Evolutionary conservation across 805 yeast species (phyloP).

Genomic region (Lipomyces orientalis): DNA sequence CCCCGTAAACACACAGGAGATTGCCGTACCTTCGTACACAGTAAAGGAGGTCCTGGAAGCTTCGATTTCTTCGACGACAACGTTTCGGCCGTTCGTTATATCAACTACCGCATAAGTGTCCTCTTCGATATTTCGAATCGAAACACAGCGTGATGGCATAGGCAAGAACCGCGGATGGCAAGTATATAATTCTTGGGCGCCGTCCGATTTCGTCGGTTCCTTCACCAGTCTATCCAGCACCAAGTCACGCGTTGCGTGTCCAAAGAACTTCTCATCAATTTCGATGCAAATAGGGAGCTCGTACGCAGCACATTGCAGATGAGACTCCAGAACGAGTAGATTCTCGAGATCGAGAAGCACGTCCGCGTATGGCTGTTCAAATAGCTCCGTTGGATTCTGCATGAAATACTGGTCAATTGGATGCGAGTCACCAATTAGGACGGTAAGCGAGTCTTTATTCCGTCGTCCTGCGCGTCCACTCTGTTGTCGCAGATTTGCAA

Average conservation of each 20-base stretch:
- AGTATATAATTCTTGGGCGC: conserved; percentile 52
- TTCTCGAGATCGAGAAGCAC: conserved; percentile 66
- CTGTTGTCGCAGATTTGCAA: conserved; percentile 90
- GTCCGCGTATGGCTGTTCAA: conserved; percentile 59
- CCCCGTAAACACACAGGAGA: neutral
- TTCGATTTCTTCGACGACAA: conserved; percentile 87
- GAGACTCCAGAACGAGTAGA: conserved; percentile 71
- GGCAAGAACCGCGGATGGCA: conserved; percentile 69
- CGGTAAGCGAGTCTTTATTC: conserved; percentile 78
- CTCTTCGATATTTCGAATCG: conserved; percentile 83
- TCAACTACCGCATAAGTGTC: conserved; percentile 88
- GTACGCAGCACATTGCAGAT: conserved; percentile 92
- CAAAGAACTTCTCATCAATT: conserved; percentile 65
- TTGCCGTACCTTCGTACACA: conserved; percentile 58
- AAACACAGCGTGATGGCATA: conserved; percentile 78
- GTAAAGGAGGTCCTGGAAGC: conserved; percentile 89
- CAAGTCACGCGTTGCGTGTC: conserved; percentile 46
- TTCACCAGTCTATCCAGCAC: conserved; percentile 45
- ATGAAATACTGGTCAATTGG: conserved; percentile 89
- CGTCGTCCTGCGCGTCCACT: conserved; percentile 97
- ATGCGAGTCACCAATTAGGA: conserved; percentile 79
- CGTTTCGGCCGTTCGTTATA: conserved; percentile 73
- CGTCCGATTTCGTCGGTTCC: conserved; percentile 43
- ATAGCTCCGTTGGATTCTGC: conserved; percentile 65
- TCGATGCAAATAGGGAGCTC: conserved; percentile 70